Conservation (phyloP, 1,284 basidiomycete genomes). For the Malassezia yamatoensis region DNA sequence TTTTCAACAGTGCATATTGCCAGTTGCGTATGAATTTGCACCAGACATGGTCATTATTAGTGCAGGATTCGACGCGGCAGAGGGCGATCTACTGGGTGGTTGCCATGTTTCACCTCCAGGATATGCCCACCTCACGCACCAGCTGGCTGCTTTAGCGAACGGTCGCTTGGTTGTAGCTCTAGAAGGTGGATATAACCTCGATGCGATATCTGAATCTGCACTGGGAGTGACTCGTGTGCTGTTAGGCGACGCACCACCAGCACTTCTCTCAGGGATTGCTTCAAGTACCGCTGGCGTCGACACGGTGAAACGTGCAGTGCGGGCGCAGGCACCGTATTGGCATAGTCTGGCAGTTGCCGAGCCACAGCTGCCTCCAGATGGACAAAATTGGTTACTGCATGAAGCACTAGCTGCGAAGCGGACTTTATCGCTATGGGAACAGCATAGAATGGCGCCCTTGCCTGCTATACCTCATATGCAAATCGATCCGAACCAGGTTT, state of each 20-base stretch:
- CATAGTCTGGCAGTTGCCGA: constrained; percentile 64
- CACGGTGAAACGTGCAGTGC: constrained; percentile 74
- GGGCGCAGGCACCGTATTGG: constrained; percentile 82
- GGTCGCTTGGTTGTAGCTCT: constrained; percentile 84
- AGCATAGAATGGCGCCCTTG: constrained; percentile 6
- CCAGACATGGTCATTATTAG: constrained; percentile 96
- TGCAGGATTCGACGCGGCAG: constrained; percentile 92
- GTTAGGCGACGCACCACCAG: constrained; percentile 71
- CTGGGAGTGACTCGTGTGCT: constrained; percentile 74
- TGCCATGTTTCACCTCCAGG: constrained; percentile 85
- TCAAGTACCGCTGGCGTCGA: constrained; percentile 71
- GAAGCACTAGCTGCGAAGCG: not conserved
- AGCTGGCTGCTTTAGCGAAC: constrained; percentile 76
- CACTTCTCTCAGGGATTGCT: constrained; percentile 54
- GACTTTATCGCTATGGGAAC: constrained; percentile 4
- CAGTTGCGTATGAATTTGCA: constrained; percentile 87
- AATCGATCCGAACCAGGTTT: constrained; percentile 47
- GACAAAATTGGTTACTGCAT: not conserved
- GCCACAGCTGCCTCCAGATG: not conserved
- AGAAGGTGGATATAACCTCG: constrained; percentile 94
- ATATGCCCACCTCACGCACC: constrained; percentile 97
- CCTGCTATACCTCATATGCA: not conserved
- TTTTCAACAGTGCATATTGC: constrained; percentile 91
- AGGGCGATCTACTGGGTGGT: constrained; percentile 79
- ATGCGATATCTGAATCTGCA: constrained; percentile 75